Conservation (phyloP, 202 grass and related monocot genomes). For the Panicum hallii region DNA sequence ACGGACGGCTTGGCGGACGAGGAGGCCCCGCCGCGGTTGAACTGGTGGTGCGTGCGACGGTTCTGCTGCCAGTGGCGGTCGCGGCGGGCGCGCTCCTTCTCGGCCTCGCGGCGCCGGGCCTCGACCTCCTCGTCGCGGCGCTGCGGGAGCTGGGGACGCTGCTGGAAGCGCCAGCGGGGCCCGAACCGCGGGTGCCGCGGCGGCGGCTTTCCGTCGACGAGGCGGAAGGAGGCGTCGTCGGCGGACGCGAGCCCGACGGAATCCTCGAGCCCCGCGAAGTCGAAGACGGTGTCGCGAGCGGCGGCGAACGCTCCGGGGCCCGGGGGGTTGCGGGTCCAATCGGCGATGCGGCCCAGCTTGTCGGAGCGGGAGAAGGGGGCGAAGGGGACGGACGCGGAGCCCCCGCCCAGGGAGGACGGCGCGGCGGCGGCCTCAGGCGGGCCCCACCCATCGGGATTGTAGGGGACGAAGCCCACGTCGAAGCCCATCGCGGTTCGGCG, state of each 20-base stretch:
- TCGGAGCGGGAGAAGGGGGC: slow-evolving; percentile 97
- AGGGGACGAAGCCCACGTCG: slow-evolving; percentile 80
- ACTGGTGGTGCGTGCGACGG: slow-evolving; percentile 57
- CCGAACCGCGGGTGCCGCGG: slow-evolving; percentile 87
- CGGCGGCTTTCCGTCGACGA: slow-evolving; percentile 86
- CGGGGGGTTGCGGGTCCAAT: slow-evolving; percentile 82
- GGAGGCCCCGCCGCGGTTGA: slow-evolving; percentile 49
- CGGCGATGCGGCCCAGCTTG: slow-evolving; percentile 91
- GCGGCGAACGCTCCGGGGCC: slow-evolving; percentile 41
- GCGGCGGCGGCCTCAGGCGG: slow-evolving; percentile 65
- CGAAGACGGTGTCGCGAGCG: slow-evolving; percentile 73
- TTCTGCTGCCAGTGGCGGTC: slow-evolving; percentile 74
- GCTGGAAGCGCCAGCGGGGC: slow-evolving; percentile 86
- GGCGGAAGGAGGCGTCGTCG: slow-evolving; percentile 81
- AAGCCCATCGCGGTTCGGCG: slow-evolving; percentile 62
- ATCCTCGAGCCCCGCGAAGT: slow-evolving; percentile 72
- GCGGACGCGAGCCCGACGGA: slow-evolving; percentile 64
- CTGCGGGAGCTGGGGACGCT: slow-evolving; percentile 88
- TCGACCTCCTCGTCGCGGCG: slow-evolving; percentile 97
- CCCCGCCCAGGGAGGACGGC: slow-evolving; percentile 55
- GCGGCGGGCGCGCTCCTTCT: slow-evolving; percentile 93
- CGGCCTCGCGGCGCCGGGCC: slow-evolving; percentile 82
- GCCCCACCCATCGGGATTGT: slow-evolving; percentile 93
- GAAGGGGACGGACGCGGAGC: slow-evolving; percentile 74
- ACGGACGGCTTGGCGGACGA: slow-evolving; percentile 70